Base-by-base conservation (phyloP, 495 filamentous ascomycete species). In the Neurospora cerealis region DNA sequence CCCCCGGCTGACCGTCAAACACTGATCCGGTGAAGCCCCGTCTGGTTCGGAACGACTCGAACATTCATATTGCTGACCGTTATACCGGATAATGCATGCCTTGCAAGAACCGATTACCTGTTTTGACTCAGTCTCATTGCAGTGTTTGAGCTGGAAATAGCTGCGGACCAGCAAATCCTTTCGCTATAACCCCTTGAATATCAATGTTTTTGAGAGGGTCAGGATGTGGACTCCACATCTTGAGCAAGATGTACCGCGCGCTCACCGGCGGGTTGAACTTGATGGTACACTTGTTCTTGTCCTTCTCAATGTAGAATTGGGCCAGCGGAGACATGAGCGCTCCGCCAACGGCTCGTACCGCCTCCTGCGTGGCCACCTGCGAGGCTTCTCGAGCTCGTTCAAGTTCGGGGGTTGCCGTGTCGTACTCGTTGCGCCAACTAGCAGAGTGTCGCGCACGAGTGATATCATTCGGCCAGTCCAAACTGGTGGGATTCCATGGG, bases 251-350 rank as follows among this genome's bases (percentile, higher is more conserved):
- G 79, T 89, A 95, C 46, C 91, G 86, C 15, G 91, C 94, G 40
- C 90, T 96, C 83, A 96, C 89, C 39, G 93, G 91, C 60, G 95
- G 94, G 76, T 97, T 92, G 80, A 98, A 98, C 75, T 88, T 90
- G 75, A 98, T 89, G 75, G 90, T 94, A 79, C 93, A 93, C 82
- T 91, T 94, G 83, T 89, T 93, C 83, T 93, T 93, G 74, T 91
- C 85, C 77, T 87, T 88, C 77, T 91, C 88, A 73, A 96, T 96
- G 79, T 91, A 92, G 83, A 96, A 97, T 37, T 81, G 87, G 5
- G 93, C 92, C 82, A 92, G 88, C 4, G 93, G 93, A 72, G 86
- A 86, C 83, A 94, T 86, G 21, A 89, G 77, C 74, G 85, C 85
- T 34, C 84, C 85, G 28, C 86, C 86, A 3, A 86, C 86, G 0